Conservation (phyloP, 148 eudicot species). For the Chenopodium suecicum region DNA sequence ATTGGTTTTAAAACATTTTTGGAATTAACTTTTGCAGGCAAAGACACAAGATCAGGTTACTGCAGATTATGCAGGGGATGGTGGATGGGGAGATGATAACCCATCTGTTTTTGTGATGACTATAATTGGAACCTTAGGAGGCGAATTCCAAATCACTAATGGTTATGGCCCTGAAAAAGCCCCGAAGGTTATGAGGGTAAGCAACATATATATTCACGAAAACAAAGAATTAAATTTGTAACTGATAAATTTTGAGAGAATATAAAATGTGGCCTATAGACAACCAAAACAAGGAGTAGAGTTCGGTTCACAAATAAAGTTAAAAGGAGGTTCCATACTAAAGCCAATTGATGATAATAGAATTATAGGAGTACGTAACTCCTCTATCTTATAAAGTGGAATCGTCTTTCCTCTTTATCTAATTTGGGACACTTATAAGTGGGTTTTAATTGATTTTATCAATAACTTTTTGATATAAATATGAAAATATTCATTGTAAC, state of each 20-base stretch:
- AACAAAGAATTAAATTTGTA: too few species aligned
- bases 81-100: slow-evolving; percentile 39
- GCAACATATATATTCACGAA: neutral
- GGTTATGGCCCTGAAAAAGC: slow-evolving; percentile 62
- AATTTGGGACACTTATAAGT: neutral
- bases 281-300: too few species aligned
- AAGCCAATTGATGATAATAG: too few species aligned
- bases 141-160: slow-evolving; percentile 69
- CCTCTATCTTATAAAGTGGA: too few species aligned
- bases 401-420: too few species aligned
- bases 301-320: too few species aligned
- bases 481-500: neutral
- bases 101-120: slow-evolving; percentile 56
- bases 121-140: slow-evolving; percentile 26
- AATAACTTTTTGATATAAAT: neutral
- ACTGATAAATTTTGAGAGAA: too few species aligned
- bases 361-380: too few species aligned
- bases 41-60: slow-evolving; percentile 41
- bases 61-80: slow-evolving; percentile 42
- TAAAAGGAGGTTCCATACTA: too few species aligned
- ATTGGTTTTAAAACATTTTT: neutral
- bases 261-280: too few species aligned
- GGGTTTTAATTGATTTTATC: neutral
- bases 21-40: slow-evolving; percentile 19
- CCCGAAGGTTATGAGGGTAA: slow-evolving; percentile 43